Evolutionary conservation across 192 early-diverging fungal species (phyloP).

Genomic region (Radiomyces spectabilis): DNA sequence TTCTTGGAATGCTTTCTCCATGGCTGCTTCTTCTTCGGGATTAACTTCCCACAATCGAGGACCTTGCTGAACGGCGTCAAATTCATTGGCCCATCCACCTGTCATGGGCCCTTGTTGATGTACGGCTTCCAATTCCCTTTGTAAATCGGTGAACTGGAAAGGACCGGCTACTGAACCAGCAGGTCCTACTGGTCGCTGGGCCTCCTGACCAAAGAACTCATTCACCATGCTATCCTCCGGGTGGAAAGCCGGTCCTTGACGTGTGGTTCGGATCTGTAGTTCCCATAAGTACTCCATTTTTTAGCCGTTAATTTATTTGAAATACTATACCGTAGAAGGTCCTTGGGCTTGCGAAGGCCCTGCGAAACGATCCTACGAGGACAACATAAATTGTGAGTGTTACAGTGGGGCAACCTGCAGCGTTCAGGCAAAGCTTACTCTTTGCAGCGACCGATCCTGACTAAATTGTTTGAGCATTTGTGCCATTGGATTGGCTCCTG

Average conservation of each 20-base stretch:
- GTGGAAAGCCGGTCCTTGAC: constrained; percentile 11
- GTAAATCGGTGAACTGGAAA: constrained; percentile 29
- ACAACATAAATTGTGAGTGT: background rate
- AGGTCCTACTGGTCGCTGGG: background rate
- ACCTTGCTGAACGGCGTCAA: constrained; percentile 3
- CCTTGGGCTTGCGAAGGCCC: constrained; percentile 12
- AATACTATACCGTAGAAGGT: constrained; percentile 6
- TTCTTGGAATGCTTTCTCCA: constrained; percentile 38
- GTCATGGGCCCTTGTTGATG: background rate
- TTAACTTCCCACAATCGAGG: constrained; percentile 39
- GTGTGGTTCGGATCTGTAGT: constrained; percentile 24
- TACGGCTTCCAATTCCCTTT: constrained; percentile 22
- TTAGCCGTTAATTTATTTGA: background rate
- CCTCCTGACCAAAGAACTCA: constrained; percentile 29
- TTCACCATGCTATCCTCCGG: constrained; percentile 22
- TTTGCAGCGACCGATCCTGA: constrained; percentile 68
- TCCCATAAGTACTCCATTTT: background rate
- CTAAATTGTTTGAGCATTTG: constrained; percentile 78
- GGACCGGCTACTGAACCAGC: constrained; percentile 5
- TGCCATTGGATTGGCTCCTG: constrained; percentile 64
- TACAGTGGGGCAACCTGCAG: background rate
- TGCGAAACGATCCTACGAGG: constrained; percentile 20
- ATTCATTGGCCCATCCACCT: constrained; percentile 3
- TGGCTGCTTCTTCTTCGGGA: constrained; percentile 40
- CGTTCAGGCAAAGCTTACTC: constrained; percentile 40